Percentiles rank a stretch among this genome's conserved stretches.
Evolutionary conservation across 495 filamentous ascomycete species (phyloP).

Genomic region (Xylaria acuta): DNA sequence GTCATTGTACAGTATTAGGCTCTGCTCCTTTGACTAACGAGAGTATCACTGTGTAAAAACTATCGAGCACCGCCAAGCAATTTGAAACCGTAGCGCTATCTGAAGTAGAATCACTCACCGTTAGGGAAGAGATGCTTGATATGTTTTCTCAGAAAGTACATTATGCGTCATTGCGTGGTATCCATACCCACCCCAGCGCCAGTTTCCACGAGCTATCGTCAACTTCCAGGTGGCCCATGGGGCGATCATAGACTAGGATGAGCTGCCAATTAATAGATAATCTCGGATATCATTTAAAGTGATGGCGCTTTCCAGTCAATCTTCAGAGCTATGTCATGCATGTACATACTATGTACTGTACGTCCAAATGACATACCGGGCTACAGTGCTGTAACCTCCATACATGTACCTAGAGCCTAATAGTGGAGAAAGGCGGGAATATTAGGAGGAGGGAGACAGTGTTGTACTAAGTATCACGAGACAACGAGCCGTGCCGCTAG

Average conservation of each 20-base stretch:
- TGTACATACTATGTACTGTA: no score
- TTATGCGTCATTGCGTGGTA: not conserved
- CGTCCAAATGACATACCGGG: not conserved
- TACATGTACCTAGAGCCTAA: not conserved
- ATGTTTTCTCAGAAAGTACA: not conserved
- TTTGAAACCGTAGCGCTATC: no score
- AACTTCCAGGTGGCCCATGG: constrained; percentile 7
- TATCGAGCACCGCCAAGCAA: no score
- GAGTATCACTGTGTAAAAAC: no score
- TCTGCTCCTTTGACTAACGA: no score
- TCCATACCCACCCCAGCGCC: not conserved
- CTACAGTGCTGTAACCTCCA: not conserved
- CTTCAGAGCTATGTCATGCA: not conserved
- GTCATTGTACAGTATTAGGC: no score
- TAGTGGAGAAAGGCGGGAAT: constrained; percentile 5
- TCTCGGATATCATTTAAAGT: not conserved
- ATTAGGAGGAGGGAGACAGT: not conserved
- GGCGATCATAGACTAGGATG: constrained; percentile 4
- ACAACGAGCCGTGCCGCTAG: not conserved
- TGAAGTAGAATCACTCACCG: no score
- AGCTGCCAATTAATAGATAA: not conserved
- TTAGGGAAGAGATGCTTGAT: no score
- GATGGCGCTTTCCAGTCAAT: not conserved
- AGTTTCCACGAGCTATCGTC: not conserved
- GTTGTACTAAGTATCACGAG: not conserved